These are phyloP conservation scores for Galerina marginata DNA, from an alignment of 768 basidiomycete genomes.

Conservation along the genomic window DNA sequence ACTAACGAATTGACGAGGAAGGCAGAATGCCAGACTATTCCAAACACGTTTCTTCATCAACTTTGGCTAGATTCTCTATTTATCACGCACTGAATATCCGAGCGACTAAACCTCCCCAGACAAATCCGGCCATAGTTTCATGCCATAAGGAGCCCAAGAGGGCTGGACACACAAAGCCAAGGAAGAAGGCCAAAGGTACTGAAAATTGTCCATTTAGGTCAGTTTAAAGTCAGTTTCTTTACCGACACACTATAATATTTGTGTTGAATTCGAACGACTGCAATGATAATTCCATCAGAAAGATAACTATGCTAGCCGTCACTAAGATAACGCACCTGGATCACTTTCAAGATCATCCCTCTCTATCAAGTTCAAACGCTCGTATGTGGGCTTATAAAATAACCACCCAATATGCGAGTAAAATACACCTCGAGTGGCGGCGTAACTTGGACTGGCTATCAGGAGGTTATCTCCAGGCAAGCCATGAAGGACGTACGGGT, in stretches of 20 bases:
- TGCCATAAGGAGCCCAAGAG: constrained; percentile 60
- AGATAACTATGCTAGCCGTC: not conserved
- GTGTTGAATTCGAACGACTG: constrained; percentile 76
- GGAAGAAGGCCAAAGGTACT: constrained; percentile 66
- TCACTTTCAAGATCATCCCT: constrained; percentile 71
- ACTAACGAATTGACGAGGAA: constrained; percentile 74
- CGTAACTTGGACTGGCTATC: constrained; percentile 52
- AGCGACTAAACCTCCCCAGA: constrained; percentile 75
- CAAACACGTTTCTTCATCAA: not conserved
- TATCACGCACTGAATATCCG: constrained; percentile 54
- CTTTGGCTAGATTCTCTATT: not conserved
- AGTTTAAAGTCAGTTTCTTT: not conserved
- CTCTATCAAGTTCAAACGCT: constrained; percentile 66
- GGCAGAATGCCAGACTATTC: constrained; percentile 73
- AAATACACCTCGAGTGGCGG: constrained; percentile 75
- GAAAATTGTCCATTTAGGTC: not conserved
- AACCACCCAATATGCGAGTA: constrained; percentile 90
- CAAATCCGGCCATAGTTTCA: constrained; percentile 67
- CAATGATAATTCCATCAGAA: not conserved
- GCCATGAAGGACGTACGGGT: constrained; percentile 51
- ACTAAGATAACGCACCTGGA: constrained; percentile 51
- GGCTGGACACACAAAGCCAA: constrained; percentile 64
- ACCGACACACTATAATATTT: constrained; percentile 57
- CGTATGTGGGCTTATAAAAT: constrained; percentile 75
- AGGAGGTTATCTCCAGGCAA: not conserved